Base-by-base conservation (phyloP, 805 yeast species). In the Candida stauntonica region DNA sequence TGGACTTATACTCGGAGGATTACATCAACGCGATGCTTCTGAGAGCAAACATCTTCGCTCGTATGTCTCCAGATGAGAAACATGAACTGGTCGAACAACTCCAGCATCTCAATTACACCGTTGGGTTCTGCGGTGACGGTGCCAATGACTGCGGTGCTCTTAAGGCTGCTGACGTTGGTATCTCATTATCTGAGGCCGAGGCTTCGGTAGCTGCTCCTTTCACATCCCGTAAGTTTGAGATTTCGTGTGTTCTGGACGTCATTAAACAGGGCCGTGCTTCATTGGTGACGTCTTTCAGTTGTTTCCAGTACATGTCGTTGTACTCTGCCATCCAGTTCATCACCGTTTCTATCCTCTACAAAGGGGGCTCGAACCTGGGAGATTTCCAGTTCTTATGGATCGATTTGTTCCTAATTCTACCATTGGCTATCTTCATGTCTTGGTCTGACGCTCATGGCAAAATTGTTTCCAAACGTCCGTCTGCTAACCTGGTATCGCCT, bases 41-140 rank as follows among this genome's bases (percentile, higher is more conserved):
- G 66, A 78, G 75, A 45, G 79, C 88, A 41, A 75, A 79, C 31
- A 75, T 93, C 4, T 93, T 81, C 65, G 98, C 99, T 0, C 72
- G 99, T 47, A 93, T 93, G 99, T 89, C 98, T 0, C 99, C 99
- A 0, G 99, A 94, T 61, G 99, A 93, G 60, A 93, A 93, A 56
- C 96, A 93, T 60, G 99, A 93, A 62, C 68, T 93, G 33, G 96
- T 93, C 26, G 89, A 85, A 52, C 86, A 83, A 57, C 64, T 93
- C 12, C 96, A 88, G 59, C 72, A 68, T 17, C 57, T 93, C 16
- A 96, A 89, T 54, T 91, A 91, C 57, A 86, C 95, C 0, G 95
- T 87, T 33, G 96, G 97, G 3, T 93, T 93, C 61, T 93, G 98
- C 64, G 99, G 99, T 26, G 99, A 93, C 64, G 99, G 99, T 48